Base-by-base conservation (phyloP, 1,284 basidiomycete species). In the Leucoagaricus sp. region DNA sequence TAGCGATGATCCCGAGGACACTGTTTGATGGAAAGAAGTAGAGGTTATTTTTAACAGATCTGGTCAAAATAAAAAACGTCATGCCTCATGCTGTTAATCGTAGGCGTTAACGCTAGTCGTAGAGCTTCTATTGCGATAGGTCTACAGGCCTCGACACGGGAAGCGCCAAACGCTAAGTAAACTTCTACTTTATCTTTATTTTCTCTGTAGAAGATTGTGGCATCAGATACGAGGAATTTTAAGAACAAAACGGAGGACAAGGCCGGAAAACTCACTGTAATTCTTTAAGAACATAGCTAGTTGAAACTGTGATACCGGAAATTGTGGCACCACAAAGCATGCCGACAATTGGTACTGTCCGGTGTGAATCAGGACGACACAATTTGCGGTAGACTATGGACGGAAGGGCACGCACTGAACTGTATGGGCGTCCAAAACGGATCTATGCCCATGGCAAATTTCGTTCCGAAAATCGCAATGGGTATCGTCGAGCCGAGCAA, bases 301-400 rank as follows among this genome's bases (percentile, higher is more conserved):
- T 75, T 0, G 85, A 80, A 0, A 94, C 80, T 1, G 90, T 84
- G 21, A 93, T 82, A 0, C 85, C 83, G 0, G 86, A 87, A 56
- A 94, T 89, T 0, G 90, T 87, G 58, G 82, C 84, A 3, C 92
- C 92, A 50, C 91, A 89, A 2, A 94, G 76, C 93, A 94, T 94
- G n/a, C 93, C 92, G 8, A 93, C 79, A 49, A 93, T 82, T 7
- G 91, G 91, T 57, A 94, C 91, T 93, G 38, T 26, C 12, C 10
- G 29, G 38, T n/a, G 29, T 34, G 55, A 56, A 25, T 23, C 6
- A 28, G 7, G 49, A 36, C n/a, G 10, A 52, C 19, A 17, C 28
- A 8, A 36, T 23, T n/a, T n/a, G 8, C 25, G 41, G 52, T 10
- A 25, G 31, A 9, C 8, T n/a, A 15, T 3, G 2, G 42, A 3